These are phyloP conservation scores for Fusarium sp. DNA, from an alignment of 2,329 filamentous ascomycete genomes.

Conservation along the genomic window DNA sequence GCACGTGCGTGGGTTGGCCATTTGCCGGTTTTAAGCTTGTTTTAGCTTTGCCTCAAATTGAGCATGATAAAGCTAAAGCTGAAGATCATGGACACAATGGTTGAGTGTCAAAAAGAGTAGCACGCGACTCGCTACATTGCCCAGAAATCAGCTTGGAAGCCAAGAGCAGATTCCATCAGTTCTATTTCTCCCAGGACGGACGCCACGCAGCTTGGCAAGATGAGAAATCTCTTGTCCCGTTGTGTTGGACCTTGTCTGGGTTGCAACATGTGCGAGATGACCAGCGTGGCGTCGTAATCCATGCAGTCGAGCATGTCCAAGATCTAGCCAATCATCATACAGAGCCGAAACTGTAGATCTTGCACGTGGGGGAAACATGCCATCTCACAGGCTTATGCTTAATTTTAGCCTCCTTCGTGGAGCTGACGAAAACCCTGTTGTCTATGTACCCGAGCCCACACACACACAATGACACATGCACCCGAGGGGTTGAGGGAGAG, in stretches of 20 bases:
- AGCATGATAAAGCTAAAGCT: too few species aligned
- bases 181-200: slow-evolving; percentile 3
- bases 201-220: slow-evolving; percentile 18
- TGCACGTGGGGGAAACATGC: slow-evolving; percentile 25
- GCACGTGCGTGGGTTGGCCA: too few species aligned
- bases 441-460: not conserved
- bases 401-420: slow-evolving; percentile 15
- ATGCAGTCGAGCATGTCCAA: not conserved
- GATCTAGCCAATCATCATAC: slow-evolving; percentile 5
- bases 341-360: not conserved
- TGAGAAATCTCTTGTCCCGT: slow-evolving; percentile 19
- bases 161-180: slow-evolving; percentile 4
- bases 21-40: too few species aligned
- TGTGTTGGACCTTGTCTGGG: not conserved
- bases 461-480: too few species aligned
- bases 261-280: not conserved
- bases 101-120: not conserved
- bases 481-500: not conserved
- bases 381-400: slow-evolving; percentile 34
- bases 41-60: too few species aligned
- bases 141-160: slow-evolving; percentile 21
- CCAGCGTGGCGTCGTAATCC: slow-evolving; percentile 17
- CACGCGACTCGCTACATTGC: slow-evolving; percentile 21
- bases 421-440: too few species aligned
- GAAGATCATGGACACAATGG: too few species aligned